Evolutionary conservation across 176 grass and related monocot species (phyloP).

Genomic region (Oryza meridionalis): DNA sequence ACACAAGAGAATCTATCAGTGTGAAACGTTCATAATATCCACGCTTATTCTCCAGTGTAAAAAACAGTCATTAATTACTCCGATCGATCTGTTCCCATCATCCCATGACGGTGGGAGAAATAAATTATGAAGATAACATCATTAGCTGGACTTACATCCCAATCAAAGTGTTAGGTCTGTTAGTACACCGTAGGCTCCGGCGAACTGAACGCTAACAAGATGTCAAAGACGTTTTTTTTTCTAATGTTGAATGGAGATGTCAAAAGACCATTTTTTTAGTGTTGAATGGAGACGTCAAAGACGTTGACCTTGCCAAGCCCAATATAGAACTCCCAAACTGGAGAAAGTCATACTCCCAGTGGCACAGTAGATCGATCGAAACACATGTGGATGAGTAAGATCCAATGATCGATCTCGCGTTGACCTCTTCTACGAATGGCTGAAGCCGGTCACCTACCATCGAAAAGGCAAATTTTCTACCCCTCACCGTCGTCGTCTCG

Average conservation of each 20-base stretch:
- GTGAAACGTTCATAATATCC: neutral
- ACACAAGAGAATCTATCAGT: neutral
- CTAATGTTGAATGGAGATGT: no score
- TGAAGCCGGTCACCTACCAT: neutral
- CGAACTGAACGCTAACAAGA: constrained; percentile 2
- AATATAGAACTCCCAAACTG: no score
- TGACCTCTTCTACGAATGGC: no score
- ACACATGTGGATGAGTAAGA: neutral
- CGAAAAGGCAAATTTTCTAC: neutral
- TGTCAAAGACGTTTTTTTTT: neutral
- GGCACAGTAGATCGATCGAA: neutral
- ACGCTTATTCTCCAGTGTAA: neutral
- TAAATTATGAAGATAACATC: neutral
- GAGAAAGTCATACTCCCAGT: constrained; percentile 13
- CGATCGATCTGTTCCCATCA: neutral
- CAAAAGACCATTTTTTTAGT: no score
- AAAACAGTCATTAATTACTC: neutral
- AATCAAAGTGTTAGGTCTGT: neutral
- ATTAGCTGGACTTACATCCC: neutral
- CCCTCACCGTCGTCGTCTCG: neutral
- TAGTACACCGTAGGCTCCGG: neutral
- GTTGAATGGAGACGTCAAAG: no score
- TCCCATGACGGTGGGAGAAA: neutral
- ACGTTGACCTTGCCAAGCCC: neutral
- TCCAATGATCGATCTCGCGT: neutral